These are phyloP conservation scores for Penicillium paneum DNA, from an alignment of 2,329 filamentous ascomycete species.

Conservation along the genomic window DNA sequence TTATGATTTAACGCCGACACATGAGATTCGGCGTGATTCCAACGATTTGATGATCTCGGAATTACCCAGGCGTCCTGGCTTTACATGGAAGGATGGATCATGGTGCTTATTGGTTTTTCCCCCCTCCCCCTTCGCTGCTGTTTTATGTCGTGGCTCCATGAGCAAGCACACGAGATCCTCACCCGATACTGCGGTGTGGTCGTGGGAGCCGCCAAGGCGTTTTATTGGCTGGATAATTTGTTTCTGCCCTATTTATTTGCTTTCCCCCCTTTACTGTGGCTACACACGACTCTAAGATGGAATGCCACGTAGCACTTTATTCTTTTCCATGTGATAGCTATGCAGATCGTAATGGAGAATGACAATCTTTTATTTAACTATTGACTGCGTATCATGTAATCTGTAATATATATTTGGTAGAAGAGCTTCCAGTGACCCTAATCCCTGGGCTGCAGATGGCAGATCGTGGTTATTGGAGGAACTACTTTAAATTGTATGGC, in stretches of 20 bases:
- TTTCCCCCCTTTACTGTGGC: neutral
- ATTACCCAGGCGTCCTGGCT: slow-evolving; percentile 6
- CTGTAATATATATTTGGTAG: too few species aligned
- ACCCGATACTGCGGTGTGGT: neutral
- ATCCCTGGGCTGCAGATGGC: too few species aligned
- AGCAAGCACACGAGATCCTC: neutral
- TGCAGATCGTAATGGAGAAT: slow-evolving; percentile 19
- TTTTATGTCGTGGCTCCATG: neutral
- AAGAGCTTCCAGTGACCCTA: too few species aligned
- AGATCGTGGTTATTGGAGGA: too few species aligned
- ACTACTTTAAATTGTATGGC: too few species aligned
- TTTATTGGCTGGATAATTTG: slow-evolving; percentile 4
- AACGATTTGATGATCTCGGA: slow-evolving; percentile 1
- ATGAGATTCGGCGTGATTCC: neutral
- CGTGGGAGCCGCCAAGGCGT: slow-evolving; percentile 6
- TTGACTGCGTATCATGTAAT: neutral
- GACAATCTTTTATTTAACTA: slow-evolving; percentile 7
- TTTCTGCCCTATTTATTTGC: slow-evolving; percentile 5
- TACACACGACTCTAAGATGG: neutral
- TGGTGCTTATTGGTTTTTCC: neutral
- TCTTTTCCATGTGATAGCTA: slow-evolving; percentile 5
- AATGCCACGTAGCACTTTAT: neutral
- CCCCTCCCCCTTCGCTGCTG: neutral
- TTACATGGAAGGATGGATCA: neutral
- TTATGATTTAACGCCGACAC: slow-evolving; percentile 1